Evolutionary conservation across 23 red algal species (phyloP), one percentile per base, ranked within the genome.

Genomic region (Cyanidioschyzon merolae): DNA sequence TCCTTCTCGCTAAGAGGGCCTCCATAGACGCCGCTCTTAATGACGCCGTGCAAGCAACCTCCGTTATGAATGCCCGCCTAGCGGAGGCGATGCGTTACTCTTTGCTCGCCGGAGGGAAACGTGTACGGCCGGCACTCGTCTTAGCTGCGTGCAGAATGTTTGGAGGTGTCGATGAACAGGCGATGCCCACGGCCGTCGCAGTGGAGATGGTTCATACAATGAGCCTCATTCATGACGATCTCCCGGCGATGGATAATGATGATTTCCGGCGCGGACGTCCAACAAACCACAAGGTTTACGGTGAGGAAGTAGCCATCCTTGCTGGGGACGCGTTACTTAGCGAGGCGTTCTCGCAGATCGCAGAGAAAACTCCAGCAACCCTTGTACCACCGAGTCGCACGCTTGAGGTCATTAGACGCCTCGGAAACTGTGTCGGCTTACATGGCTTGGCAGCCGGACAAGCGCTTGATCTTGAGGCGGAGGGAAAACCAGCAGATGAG

Each of bases 201-300:
- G 80, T 91, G 2, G 94, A 98, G 59, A 98, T 98, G 94, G 90
- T 98, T 67, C 94, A 98, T 74, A 91, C 88, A 77, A 98, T 98
- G 94, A 87, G 83, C 40, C 82, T 98, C 30, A 91, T 98, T 37
- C 94, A 98, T 75, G 94, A 98, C 58, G 94, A 98, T 74, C 75
- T 98, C 51, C 94, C 94, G 1, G 76, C 85, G 21, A 98, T 98
- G 94, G 94, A 98, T 68, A 90, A 98, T 75, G 94, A 98, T 67
- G 84, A 98, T 30, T 80, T 88, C 2, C 77, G 94, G 38, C 82
- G 94, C 38, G 94, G 94, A 2, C 85, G 85, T 58, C 94, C 88
- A 37, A 98, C 94, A 25, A 91, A 91, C 58, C 94, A 98, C 76
- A 89, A 85, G 24, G 80, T 89, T 24, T 98, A 79, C 82, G 94